Evolutionary conservation across 768 basidiomycete species (phyloP), one percentile per base, ranked within the genome.

Genomic region (Lactifluus subvellereus): DNA sequence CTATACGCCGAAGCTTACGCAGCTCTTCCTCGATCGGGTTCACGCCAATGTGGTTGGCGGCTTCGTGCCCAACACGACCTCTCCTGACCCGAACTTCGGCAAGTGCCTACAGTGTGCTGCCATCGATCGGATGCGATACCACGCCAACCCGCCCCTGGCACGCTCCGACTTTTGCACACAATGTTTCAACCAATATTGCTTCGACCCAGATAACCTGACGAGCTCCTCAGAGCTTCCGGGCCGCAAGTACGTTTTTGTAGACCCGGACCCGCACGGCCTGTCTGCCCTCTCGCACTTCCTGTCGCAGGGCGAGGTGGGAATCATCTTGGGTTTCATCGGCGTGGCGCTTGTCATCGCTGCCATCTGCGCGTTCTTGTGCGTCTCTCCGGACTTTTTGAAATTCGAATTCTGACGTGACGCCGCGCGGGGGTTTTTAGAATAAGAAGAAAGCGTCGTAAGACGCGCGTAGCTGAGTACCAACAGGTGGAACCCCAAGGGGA

Each of bases 81-180:
- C 71, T 6, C 76, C 84, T 35, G 89, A 86, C 61, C 70, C 75
- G 3, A 68, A 81, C 56, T 88, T 80, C 77, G 79, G 85, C 3
- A 78, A 77, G 43, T 93, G 91, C 68, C 76, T 94, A 22, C 83
- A 83, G 69, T 87, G 91, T 71, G 91, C 81, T 63, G 80, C 78
- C 67, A 83, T 75, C 79, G 87, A 75, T 35, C 68, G 73, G 11
- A 58, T 69, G 54, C 62, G 75, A 45, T 65, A 59, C n/a, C 52
- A 61, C 16, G 0, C 51, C 18, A 60, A 62, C 13, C 66, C 69
- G 13, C 27, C 53, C n/a, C 18, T 64, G n/a, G 47, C 65, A 27
- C 71, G 68, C 30, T 72, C 73, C 14, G 51, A 63, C 22, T 51
- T 70, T 49, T 73, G 72, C 67, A 18, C 59, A 4, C 32, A 53